phyloP scores from a whole-genome alignment of 768 basidiomycete genomes.

The Pholiota conissans region DNA sequence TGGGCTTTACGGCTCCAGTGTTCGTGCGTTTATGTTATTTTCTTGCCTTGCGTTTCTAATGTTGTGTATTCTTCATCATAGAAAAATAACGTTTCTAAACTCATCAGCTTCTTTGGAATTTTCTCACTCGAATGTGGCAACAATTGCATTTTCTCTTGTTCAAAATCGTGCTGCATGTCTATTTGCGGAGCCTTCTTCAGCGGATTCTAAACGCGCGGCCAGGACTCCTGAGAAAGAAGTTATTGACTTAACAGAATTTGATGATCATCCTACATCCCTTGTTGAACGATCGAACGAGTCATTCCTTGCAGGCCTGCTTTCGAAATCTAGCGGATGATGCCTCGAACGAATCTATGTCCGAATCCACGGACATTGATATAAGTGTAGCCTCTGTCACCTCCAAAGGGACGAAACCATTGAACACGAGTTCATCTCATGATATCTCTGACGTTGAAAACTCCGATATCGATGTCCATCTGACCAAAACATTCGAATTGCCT shows the following conservation, averaged over 20 bases:
- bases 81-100: not conserved
- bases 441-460: not conserved
- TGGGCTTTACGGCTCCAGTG: constrained; percentile 5
- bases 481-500: not conserved
- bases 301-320: not conserved
- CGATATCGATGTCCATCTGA: not conserved
- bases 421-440: not conserved
- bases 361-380: constrained; percentile 1
- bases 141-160: constrained; percentile 14
- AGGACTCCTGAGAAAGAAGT: not conserved
- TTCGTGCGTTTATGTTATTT: not conserved
- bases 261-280: not conserved
- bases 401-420: not conserved
- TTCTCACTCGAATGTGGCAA: constrained; percentile 12
- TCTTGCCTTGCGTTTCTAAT: not conserved
- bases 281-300: not conserved
- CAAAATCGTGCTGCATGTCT: constrained; percentile 1
- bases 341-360: constrained; percentile 5
- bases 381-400: not conserved
- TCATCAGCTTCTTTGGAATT: constrained; percentile 8
- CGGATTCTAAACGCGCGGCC: not conserved
- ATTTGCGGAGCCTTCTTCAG: not conserved
- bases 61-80: not conserved
- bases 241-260: constrained; percentile 4
- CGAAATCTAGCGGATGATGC: constrained; percentile 3